Percentiles rank a stretch among this genome's conserved stretches.
phyloP scores from a whole-genome alignment of 371 early-diverging fungal species.

The Basidiobolus meristosporus region DNA sequence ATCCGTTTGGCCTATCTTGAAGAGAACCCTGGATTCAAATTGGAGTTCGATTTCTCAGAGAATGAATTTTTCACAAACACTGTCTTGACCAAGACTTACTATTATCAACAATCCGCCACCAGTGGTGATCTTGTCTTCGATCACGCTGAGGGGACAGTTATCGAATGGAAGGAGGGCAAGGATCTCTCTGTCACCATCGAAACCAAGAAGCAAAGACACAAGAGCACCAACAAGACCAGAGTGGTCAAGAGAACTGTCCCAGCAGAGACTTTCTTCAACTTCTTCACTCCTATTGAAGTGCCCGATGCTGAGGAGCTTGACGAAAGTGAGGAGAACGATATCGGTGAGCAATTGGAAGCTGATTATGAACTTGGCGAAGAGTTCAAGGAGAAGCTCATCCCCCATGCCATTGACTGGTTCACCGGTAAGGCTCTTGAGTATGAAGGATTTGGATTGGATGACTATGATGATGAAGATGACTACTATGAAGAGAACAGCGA shows the following conservation, averaged over 20 bases:
- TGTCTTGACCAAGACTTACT: constrained; percentile 79
- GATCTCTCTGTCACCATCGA: constrained; percentile 79
- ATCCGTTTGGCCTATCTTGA: constrained; percentile 66
- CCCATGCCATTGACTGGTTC: constrained; percentile 93
- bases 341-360: constrained; percentile 63
- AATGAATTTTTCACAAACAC: constrained; percentile 82
- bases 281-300: constrained; percentile 69
- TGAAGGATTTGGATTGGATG: constrained; percentile 46
- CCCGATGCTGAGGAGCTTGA: constrained; percentile 56
- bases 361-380: constrained; percentile 93
- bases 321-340: constrained; percentile 52
- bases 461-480: constrained; percentile 5
- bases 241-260: constrained; percentile 89
- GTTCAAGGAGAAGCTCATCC: constrained; percentile 87
- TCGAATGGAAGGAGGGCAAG: constrained; percentile 92
- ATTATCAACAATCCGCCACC: constrained; percentile 49
- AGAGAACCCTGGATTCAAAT: constrained; percentile 73
- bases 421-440: constrained; percentile 87
- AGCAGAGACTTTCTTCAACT: constrained; percentile 83
- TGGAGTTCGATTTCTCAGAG: constrained; percentile 74
- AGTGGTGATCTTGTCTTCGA: constrained; percentile 67
- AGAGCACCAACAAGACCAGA: constrained; percentile 89
- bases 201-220: constrained; percentile 94
- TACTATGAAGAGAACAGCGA: constrained; percentile 5
- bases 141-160: constrained; percentile 67